A percentile compares a stretch with the other conserved stretches of the same genome.
phyloP scores from a whole-genome alignment of 1,284 basidiomycete species.

The Pascua sp. region DNA sequence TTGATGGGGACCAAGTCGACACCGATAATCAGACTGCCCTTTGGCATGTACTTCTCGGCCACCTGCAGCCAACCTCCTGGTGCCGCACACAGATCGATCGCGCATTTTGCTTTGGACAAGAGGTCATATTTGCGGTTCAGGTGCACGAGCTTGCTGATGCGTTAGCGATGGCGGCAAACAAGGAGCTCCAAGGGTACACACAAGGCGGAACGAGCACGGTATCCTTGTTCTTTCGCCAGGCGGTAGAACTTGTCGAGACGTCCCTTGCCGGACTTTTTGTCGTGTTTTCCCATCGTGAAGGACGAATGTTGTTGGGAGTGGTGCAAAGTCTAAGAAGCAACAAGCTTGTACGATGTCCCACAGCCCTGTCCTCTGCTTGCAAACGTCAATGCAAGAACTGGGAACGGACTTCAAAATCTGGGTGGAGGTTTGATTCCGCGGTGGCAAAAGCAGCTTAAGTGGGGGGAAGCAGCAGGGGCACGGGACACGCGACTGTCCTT shows the following conservation, averaged over 20 bases:
- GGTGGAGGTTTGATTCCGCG: no score
- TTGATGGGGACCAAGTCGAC: slow-evolving; percentile 96
- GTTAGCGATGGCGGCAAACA: background rate
- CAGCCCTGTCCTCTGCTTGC: background rate
- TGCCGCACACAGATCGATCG: slow-evolving; percentile 97
- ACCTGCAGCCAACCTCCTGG: slow-evolving; percentile 99
- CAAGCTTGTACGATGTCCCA: background rate
- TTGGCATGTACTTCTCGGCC: slow-evolving; percentile 96
- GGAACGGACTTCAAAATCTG: slow-evolving; percentile 7
- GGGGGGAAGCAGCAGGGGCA: no score
- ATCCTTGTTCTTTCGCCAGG: slow-evolving; percentile 83
- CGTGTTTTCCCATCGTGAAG: slow-evolving; percentile 49
- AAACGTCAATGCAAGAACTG: background rate
- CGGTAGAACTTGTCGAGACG: slow-evolving; percentile 94
- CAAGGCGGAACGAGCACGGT: slow-evolving; percentile 97
- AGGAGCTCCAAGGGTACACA: slow-evolving; percentile 25
- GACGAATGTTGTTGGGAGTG: background rate
- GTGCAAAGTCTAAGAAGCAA: background rate
- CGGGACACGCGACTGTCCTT: no score
- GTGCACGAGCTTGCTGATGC: slow-evolving; percentile 82
- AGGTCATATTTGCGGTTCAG: slow-evolving; percentile 97
- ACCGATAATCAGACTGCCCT: slow-evolving; percentile 92
- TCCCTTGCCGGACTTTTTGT: slow-evolving; percentile 66
- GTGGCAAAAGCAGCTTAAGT: no score
- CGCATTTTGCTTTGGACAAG: slow-evolving; percentile 85